Base-by-base conservation (phyloP, 106 monocot species). In the Dendrobium officinale region DNA sequence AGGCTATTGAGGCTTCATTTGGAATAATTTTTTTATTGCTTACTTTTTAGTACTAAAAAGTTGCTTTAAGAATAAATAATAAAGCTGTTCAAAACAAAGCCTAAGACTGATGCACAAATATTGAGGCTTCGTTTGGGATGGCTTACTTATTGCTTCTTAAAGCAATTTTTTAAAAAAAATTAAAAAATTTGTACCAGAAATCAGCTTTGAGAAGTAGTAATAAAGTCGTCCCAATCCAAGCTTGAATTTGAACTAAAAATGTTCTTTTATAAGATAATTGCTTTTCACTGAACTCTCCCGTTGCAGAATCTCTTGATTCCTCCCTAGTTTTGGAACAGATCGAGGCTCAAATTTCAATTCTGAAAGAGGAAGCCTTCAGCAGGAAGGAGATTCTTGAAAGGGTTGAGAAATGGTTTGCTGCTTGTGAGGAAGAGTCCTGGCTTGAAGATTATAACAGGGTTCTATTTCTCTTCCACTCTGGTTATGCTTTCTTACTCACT, bases 401-500 rank as follows among this genome's bases (percentile, higher is more conserved):
- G 78, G 90, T 92, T 4, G 94, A 92, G 37, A 91, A 87, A 85
- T 94, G 91, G 91, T 59, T 85, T 31, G 83, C 86, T 41, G 94
- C 91, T 27, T 87, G 91, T 55, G 90, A 89, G 40, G 94, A 94
- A 49, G 94, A 94, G 76, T 83, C 83, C 29, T 94, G 94, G 94
- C 84, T 94, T 9, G 94, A 91, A 49, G 91, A 94, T 76, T 94
- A 96, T 61, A 96, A 87, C 78, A 91, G 87, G 90, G 96, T 96
- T 27, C 51, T 51, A 20, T 85, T 24, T 70, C 80, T 87, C 61
- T 66, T 31, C 56, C 15, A 56, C 27, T 68, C 45, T 22, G 27
- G 29, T 77, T 27, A 22, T 16, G 40, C 56, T 56, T 56, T 56
- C 61, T 61, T 61, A 17, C 61, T 61, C 24, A 17, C 1, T 54